phyloP scores from a whole-genome alignment of 805 yeast species.

The Wickerhamomyces strasburgensis region DNA sequence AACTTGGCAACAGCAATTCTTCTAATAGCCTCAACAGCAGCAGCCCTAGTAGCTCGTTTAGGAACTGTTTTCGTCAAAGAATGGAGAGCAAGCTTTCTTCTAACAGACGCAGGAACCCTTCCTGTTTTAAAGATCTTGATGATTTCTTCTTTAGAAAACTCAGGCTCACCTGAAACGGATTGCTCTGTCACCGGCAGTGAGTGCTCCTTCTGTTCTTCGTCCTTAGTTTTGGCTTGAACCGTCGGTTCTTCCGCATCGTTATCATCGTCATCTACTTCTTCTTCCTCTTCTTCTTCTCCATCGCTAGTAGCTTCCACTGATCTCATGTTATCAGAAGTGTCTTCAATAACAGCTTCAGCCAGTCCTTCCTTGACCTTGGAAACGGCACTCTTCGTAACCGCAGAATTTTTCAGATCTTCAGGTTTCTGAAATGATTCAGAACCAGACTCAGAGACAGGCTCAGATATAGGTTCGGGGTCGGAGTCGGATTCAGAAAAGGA shows the following conservation, averaged over 20 bases:
- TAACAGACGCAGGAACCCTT: slow-evolving; percentile 5
- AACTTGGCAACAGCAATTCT: slow-evolving; percentile 5
- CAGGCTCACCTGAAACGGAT: too few relatives aligned
- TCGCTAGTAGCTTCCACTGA: too few relatives aligned
- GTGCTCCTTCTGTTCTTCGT: too few relatives aligned
- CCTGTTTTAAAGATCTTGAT: slow-evolving; percentile 6
- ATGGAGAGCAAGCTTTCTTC: slow-evolving; percentile 9
- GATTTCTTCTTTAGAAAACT: slow-evolving; percentile 6
- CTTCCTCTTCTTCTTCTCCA: too few relatives aligned
- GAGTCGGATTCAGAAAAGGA: slow-evolving; percentile 13
- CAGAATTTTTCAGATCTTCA: slow-evolving; percentile 1
- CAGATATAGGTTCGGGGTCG: slow-evolving; percentile 2
- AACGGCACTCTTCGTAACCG: too few relatives aligned
- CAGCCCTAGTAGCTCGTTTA: neutral
- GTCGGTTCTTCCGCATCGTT: too few relatives aligned
- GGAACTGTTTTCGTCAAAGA: slow-evolving; percentile 6
- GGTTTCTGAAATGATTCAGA: neutral
- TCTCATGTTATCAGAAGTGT: too few relatives aligned
- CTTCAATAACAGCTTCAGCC: too few relatives aligned
- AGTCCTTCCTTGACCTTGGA: too few relatives aligned
- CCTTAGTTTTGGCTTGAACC: too few relatives aligned
- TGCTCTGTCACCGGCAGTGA: too few relatives aligned
- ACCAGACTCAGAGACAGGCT: slow-evolving; percentile 8
- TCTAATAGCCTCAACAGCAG: slow-evolving; percentile 5
- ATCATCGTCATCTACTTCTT: too few relatives aligned